Evolutionary conservation across 768 basidiomycete species (phyloP), one percentile per base, ranked within the genome.

Genomic region (Mycena latifolia): DNA sequence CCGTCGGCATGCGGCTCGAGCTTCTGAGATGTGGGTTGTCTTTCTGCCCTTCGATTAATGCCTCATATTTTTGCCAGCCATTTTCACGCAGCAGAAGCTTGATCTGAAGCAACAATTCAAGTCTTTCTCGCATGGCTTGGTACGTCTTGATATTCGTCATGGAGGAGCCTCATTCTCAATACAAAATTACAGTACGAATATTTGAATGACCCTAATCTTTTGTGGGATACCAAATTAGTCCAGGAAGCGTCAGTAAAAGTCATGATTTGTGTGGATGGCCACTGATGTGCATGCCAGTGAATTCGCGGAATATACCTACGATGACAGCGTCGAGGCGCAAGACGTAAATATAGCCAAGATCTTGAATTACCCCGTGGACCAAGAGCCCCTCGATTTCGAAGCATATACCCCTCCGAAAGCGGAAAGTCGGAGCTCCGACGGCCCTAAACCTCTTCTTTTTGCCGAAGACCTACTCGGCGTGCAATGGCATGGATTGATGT

Each of bases 41-140:
- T 29, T 41, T 43, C 0, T 37, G 2, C 29, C 27, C 2, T 1
- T n/a, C 37, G 11, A 20, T 12, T 18, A 10, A 46, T 57, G 18
- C 0, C 39, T 33, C 9, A 35, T 25, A 25, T 11, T 4, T 18
- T 14, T 17, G 6, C 31, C 54, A 75, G 73, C 70, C 3, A 62
- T 73, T 18, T 75, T 74, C 55, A 63, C 57, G 41, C 70, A 73
- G 37, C 73, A 72, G n/a, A 54, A 59, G 22, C 35, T 65, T 5
- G 56, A 65, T 54, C 31, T 59, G 3, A 25, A 41, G 22, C 58
- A 66, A 17, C 65, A 66, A 39, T 76, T 76, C 50, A 68, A 70
- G 25, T 55, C 51, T 0, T 72, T 73, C 41, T 67, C 77, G 0
- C 70, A 71, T 57, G 75, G 73, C 1, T n/a, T 77, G 51, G 76